Percentiles rank a stretch among this genome's conserved stretches.
Evolutionary conservation across 257 asterid genomes (phyloP).

Genomic region (Verbascum thapsus): DNA sequence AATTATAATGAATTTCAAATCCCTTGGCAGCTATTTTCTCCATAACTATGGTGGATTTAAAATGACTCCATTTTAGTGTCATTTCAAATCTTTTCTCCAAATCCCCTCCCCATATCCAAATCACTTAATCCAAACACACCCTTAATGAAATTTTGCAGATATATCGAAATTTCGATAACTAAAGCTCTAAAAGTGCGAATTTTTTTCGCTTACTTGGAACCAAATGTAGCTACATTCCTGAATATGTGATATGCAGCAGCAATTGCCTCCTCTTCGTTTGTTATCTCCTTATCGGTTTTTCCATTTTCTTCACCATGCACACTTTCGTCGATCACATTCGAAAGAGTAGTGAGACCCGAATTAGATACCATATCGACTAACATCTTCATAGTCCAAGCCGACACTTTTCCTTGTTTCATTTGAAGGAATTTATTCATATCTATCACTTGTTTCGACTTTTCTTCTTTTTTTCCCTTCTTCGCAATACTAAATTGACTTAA

Average conservation of each 20-base stretch:
- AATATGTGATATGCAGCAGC: constrained; percentile 91
- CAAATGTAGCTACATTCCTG: constrained; percentile 70
- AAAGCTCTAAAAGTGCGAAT: too few species aligned
- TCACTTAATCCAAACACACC: too few species aligned
- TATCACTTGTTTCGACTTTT: constrained; percentile 56
- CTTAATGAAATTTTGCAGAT: neutral
- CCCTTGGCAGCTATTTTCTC: too few species aligned
- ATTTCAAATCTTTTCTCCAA: too few species aligned
- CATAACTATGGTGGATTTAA: too few species aligned
- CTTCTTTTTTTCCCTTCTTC: constrained; percentile 67
- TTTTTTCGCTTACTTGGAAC: constrained; percentile 60
- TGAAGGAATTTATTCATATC: constrained; percentile 77
- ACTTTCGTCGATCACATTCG: constrained; percentile 65
- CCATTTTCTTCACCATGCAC: constrained; percentile 55
- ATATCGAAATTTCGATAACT: too few species aligned
- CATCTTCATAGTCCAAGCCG: constrained; percentile 98
- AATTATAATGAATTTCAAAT: too few species aligned
- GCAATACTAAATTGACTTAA: constrained; percentile 56
- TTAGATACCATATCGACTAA: constrained; percentile 75
- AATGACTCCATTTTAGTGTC: too few species aligned
- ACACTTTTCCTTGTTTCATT: constrained; percentile 89
- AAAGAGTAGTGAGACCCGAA: constrained; percentile 79
- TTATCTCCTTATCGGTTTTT: constrained; percentile 77
- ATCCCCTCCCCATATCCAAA: too few species aligned
- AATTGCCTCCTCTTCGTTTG: constrained; percentile 87